Base-by-base conservation (phyloP, 1,139 yeast genomes). In the Suhomyces atakaporum region DNA sequence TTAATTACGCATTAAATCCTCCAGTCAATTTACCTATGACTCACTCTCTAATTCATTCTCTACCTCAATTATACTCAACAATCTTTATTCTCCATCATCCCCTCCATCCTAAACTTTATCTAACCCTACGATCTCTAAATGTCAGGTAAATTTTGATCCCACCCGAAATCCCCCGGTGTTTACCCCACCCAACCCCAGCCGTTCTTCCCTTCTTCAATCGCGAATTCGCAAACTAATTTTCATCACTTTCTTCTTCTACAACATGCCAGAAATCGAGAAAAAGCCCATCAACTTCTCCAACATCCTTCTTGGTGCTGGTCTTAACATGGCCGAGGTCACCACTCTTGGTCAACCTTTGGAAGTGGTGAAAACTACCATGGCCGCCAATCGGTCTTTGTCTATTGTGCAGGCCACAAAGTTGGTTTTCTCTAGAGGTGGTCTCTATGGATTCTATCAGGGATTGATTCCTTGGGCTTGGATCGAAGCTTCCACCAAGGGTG, bases 401-500 rank as follows among this genome's bases (percentile, higher is more conserved):
- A 69, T 92, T 48, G 53, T 78, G 10, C 81, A 80, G 49, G 87
- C 96, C 16, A 74, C 83, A 35, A 74, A 74, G 44, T 73, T 81
- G 35, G 92, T 92, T 41, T 88, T 95, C 92, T 75, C 92, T 16
- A 81, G 98, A 56, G 98, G 98, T 45, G 98, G 97, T 36, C 53
- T 84, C 16, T 61, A 78, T 19, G 98, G 97, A 0, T 92, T 90
- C 66, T 92, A 90, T 68, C 98, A 92, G 62, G 98, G 98, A 16
- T 74, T 92, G 60, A 90, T 92, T 47, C 98, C 98, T 27, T 92
- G 98, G 98, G 98, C 97, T 2, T 90, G 97, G 97, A 85, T 92
- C 51, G 98, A 92, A 65, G 98, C 97, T n/a, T 85, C 96, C 15
- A 92, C 98, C 30, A 92, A 92, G 62, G 98, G 98, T 59, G 97